Evolutionary conservation across 352 stramenopile species (phyloP).

Genomic region (Globisporangium radiosum): DNA sequence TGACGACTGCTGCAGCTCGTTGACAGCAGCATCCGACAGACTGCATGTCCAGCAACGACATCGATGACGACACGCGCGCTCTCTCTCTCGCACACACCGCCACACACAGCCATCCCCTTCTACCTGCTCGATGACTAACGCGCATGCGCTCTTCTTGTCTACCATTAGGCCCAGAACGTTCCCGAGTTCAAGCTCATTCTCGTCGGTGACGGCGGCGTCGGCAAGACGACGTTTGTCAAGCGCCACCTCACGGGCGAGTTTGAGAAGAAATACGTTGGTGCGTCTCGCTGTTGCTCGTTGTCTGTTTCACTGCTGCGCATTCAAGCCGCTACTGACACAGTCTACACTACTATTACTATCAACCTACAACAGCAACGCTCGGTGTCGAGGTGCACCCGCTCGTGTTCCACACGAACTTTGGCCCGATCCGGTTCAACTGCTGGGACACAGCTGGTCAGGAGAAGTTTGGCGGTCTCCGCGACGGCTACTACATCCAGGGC

Average conservation of each 20-base stretch:
- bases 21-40: no score
- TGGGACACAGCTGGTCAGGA: slow-evolving; percentile 99
- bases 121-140: background rate
- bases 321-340: background rate
- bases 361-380: slow-evolving; percentile 81
- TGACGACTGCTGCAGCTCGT: no score
- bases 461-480: slow-evolving; percentile 95
- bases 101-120: background rate
- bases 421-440: slow-evolving; percentile 99
- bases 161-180: slow-evolving; percentile 60
- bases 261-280: slow-evolving; percentile 99
- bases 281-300: slow-evolving; percentile 4
- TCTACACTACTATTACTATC: background rate
- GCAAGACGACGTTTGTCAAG: slow-evolving; percentile 99
- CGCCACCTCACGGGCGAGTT: slow-evolving; percentile 99
- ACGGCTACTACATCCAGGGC: slow-evolving; percentile 98
- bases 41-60: no score
- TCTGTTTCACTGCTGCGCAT: background rate
- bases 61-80: no score
- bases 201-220: slow-evolving; percentile 98
- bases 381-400: slow-evolving; percentile 99
- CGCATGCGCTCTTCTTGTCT: background rate
- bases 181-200: slow-evolving; percentile 99
- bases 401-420: slow-evolving; percentile 99
- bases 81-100: background rate